Evolutionary conservation across 225 moss, liverwort and hornwort genomes (phyloP), one percentile per base, ranked within the genome.

Genomic region (Physcomitrium patens): DNA sequence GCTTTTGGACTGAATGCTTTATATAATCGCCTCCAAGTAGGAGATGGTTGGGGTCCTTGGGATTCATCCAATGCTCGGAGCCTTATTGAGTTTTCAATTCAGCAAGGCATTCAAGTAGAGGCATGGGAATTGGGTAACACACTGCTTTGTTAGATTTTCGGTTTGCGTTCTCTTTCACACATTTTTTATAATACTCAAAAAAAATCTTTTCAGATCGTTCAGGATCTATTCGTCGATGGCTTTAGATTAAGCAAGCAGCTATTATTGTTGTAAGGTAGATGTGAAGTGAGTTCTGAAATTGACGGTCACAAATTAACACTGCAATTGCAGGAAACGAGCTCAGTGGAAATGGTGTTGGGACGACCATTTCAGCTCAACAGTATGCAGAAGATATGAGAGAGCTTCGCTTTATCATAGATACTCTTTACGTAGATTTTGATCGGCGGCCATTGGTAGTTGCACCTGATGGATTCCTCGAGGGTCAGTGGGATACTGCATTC

Each of bases 81-180:
- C 51, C 80, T 93, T 19, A 87, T 93, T 52, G 61, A 78, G 62
- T 90, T 83, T 60, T 84, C 89, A 19, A 70, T 78, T 48, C 76
- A 72, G 41, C 81, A 79, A 80, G 84, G 80, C 46, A 89, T 89
- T 72, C 89, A 86, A 49, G 81, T 93, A 65, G 83, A 76, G 53
- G 89, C 90, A 70, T 93, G 93, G 93, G 83, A 93, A 77, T 60
- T 93, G 31, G 93, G 90, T 93, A 77, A 77, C 60, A 42, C 23
- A 26, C 60, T 24, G 26, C 45, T 20, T 62, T 37, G 9, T 22
- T 67, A 14, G 15, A 47, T 18, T 28, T 61, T 19, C 9, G 37
- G 9, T 37, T 48, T 49, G 60, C 65, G n/a, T 46, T 14, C 3
- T 65, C 14, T 22, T 62, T 20, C 37, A 14, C 37, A 16, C 16